A percentile compares a stretch with the other conserved stretches of the same genome.
These are phyloP conservation scores for Paecilomyces fulvus DNA, from an alignment of 2,329 filamentous ascomycete species.

Conservation along the genomic window DNA sequence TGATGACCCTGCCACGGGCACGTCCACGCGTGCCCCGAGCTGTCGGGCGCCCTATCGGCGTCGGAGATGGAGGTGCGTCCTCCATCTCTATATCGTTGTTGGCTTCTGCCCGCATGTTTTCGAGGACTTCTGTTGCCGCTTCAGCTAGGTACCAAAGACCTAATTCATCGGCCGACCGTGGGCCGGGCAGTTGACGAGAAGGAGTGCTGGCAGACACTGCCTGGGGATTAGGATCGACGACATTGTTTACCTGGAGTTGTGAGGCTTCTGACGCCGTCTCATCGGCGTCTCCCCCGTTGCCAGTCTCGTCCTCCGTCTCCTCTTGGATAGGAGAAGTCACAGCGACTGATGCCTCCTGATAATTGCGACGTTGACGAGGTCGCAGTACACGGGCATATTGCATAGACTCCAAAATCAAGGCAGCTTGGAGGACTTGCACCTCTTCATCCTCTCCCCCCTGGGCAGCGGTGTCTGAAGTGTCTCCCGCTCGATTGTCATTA, in stretches of 20 bases:
- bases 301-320: background rate
- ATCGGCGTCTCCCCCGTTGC: background rate
- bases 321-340: background rate
- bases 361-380: background rate
- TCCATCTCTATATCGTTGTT: background rate
- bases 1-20: background rate
- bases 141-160: background rate
- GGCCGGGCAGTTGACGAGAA: background rate
- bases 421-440: background rate
- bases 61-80: background rate
- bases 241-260: background rate
- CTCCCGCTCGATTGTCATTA: background rate
- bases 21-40: background rate
- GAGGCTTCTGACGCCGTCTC: background rate
- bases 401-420: background rate
- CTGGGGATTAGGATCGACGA: background rate
- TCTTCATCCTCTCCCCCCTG: background rate
- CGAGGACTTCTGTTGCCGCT: background rate
- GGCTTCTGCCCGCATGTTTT: background rate
- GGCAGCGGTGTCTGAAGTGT: background rate
- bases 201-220: background rate
- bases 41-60: background rate
- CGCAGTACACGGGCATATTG: background rate
- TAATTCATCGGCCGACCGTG: background rate
- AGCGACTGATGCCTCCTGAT: background rate